Base-by-base conservation (phyloP, 2,329 filamentous ascomycete genomes). In the Paraphoma sp. region DNA sequence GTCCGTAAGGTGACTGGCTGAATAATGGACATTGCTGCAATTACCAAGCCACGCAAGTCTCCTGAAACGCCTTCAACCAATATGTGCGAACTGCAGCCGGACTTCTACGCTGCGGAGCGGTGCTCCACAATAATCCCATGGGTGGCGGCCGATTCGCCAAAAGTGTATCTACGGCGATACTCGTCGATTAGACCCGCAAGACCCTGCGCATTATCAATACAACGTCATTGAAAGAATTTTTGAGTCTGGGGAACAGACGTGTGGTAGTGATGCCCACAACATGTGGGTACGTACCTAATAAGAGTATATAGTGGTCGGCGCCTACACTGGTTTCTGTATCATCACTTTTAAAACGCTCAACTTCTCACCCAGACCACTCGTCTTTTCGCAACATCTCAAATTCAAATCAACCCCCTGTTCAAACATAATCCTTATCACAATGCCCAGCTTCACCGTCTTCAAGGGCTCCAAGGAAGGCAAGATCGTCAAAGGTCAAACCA, bases 401-500 rank as follows among this genome's bases (percentile, higher is more conserved):
- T 3, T 38, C 10, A 38, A 11, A n/a, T 6, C n/a, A n/a, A 38
- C 4, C 17, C n/a, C 38, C 17, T 18, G 17, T 14, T 11, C 16
- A 38, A 36, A 14, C 8, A 4, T 7, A 17, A 4, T 31, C 40
- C 45, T 17, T 43, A 55, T 17, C 54, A 70, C 42, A 12, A 77
- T 78, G 76, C 70, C 71, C 60, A 67, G 76, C 51, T 88, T 87
- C 79, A 89, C 85, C 40, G 84, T 89, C 54, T 89, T 81, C 83
- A 88, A 87, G 70, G 87, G 87, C 63, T 81, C 81, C 62, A 80
- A 84, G 62, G 82, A 83, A 54, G 86, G 87, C 65, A 79, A 79
- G 55, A 84, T 88, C 65, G 72, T 81, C 54, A 76, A 86, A 71
- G 71, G 76, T 44, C 78, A 78, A 47, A 84, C 82, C 43, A 79